Conservation (phyloP, 2,329 filamentous ascomycete genomes). For the Bipolaris sorokiniana region DNA sequence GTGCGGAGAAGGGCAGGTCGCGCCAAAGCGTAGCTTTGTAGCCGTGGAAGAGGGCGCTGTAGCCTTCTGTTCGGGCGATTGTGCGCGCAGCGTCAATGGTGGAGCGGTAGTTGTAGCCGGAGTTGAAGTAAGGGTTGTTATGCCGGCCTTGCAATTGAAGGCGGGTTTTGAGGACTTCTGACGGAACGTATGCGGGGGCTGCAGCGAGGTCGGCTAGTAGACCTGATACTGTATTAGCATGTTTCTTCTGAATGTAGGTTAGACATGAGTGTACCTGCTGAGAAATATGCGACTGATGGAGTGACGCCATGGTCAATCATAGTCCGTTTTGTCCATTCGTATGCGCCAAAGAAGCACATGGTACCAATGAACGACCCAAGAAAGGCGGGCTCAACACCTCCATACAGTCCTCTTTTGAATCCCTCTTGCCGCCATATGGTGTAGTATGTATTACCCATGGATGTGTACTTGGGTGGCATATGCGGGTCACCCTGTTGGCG, state of each 20-base stretch:
- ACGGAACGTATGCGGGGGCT: constrained; percentile 92
- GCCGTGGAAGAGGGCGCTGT: constrained; percentile 89
- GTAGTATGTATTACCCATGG: constrained; percentile 86
- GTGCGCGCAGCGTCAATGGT: constrained; percentile 84
- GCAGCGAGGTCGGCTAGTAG: constrained; percentile 91
- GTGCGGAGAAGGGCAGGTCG: constrained; percentile 91
- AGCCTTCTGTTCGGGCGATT: constrained; percentile 82
- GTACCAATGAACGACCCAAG: constrained; percentile 93
- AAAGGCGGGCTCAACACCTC: constrained; percentile 90
- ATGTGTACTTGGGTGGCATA: constrained; percentile 89
- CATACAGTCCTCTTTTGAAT: constrained; percentile 82
- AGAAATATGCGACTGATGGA: constrained; percentile 82
- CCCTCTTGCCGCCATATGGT: constrained; percentile 95
- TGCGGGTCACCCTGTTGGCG: constrained; percentile 95
- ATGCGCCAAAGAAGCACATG: constrained; percentile 92
- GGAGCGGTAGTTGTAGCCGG: constrained; percentile 93
- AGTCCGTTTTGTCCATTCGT: constrained; percentile 91
- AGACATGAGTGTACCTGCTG: constrained; percentile 66
- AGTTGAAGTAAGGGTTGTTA: constrained; percentile 92
- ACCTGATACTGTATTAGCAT: constrained; percentile 57
- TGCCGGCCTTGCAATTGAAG: constrained; percentile 92
- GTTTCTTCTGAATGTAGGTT: not conserved
- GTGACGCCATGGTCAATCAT: constrained; percentile 85
- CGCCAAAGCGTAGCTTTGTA: constrained; percentile 95
- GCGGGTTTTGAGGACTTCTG: constrained; percentile 96